Percentiles rank a stretch among this genome's conserved stretches.
phyloP scores from a whole-genome alignment of 176 grass and related monocot genomes.

The Musa itinerans region DNA sequence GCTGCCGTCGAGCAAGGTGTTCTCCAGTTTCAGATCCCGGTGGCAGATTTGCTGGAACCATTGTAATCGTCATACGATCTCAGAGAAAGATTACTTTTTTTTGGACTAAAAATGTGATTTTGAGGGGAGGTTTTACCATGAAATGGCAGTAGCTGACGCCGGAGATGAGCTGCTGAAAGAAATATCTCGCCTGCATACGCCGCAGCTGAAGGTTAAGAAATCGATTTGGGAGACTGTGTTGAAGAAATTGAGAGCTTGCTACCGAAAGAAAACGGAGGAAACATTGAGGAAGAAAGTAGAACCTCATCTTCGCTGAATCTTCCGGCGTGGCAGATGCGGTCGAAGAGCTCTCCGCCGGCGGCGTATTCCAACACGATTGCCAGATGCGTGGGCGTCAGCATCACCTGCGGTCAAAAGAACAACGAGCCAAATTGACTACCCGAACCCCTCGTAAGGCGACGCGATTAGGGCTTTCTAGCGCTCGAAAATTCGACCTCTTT shows the following conservation, averaged over 20 bases:
- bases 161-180: constrained; percentile 16
- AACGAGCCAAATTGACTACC: neutral
- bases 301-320: constrained; percentile 18
- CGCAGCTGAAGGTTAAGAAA: neutral
- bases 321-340: constrained; percentile 5
- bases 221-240: neutral
- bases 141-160: constrained; percentile 12
- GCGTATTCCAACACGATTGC: constrained; percentile 11
- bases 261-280: neutral
- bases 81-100: neutral
- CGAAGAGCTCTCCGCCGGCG: constrained; percentile 15
- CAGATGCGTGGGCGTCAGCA: constrained; percentile 1
- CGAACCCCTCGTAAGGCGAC: neutral
- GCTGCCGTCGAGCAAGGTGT: constrained; percentile 7
- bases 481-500: neutral
- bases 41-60: constrained; percentile 6
- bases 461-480: neutral
- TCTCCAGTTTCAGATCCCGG: constrained; percentile 6
- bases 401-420: neutral
- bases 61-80: neutral
- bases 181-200: constrained; percentile 8
- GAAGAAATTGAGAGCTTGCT: neutral
- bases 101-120: neutral
- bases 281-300: neutral
- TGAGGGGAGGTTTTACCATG: neutral